These are phyloP conservation scores for Rhynchospora pubera DNA, from an alignment of 176 grass and related monocot genomes.

Conservation along the genomic window DNA sequence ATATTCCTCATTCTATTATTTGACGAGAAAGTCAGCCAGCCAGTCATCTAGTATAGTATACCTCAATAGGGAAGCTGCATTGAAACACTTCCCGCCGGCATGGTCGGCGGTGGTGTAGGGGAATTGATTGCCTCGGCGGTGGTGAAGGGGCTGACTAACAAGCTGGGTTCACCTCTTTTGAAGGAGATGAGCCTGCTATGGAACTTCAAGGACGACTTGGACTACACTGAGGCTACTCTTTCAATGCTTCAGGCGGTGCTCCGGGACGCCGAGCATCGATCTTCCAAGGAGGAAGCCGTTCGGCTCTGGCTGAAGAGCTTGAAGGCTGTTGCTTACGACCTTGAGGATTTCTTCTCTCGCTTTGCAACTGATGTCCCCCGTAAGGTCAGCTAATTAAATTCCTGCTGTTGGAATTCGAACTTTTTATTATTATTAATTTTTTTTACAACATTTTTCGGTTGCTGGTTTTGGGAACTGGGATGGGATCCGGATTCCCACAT, in stretches of 20 bases:
- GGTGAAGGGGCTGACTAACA: constrained; percentile 6
- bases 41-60: background rate
- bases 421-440: too few relatives aligned
- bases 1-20: too few relatives aligned
- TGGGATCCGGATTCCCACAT: too few relatives aligned
- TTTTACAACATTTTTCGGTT: background rate
- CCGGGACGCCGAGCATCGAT: constrained; percentile 20
- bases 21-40: too few relatives aligned
- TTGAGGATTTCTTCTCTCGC: constrained; percentile 21
- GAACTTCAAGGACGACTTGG: constrained; percentile 19
- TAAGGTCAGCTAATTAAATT: background rate
- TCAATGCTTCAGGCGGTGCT: constrained; percentile 11
- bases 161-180: constrained; percentile 3
- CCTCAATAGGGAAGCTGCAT: background rate
- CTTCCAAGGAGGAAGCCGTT: background rate
- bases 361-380: background rate
- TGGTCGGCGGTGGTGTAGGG: constrained; percentile 7
- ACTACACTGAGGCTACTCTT: background rate
- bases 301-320: constrained; percentile 20
- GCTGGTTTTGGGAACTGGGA: too few relatives aligned
- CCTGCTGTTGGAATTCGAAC: background rate
- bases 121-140: constrained; percentile 14
- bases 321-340: constrained; percentile 23
- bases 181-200: background rate
- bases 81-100: background rate